phyloP scores from a whole-genome alignment of 768 basidiomycete genomes.

The Rubroboletus pulcherrimus region DNA sequence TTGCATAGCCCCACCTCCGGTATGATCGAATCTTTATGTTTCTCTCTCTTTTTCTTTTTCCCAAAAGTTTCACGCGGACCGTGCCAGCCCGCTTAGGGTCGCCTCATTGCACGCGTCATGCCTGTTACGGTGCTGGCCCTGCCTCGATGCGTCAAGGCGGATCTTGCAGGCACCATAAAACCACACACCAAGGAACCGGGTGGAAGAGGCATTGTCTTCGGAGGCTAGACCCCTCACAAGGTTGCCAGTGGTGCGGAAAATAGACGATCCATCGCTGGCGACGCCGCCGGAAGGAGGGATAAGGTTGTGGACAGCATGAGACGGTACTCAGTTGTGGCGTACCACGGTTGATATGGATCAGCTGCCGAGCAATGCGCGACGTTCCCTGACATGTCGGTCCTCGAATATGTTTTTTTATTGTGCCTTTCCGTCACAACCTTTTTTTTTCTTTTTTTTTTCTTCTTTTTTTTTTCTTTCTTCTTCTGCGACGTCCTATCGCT shows the following conservation, averaged over 20 bases:
- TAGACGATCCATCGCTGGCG: slow-evolving; percentile 2
- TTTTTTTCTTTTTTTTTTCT: not conserved
- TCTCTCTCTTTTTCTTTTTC: slow-evolving; percentile 2
- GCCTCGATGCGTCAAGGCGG: slow-evolving; percentile 6
- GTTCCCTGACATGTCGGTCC: not conserved
- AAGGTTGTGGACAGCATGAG: slow-evolving; percentile 9
- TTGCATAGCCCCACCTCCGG: slow-evolving; percentile 30
- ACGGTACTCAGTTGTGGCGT: slow-evolving; percentile 15
- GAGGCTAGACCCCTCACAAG: not conserved
- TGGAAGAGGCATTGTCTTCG: not conserved
- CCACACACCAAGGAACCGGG: not conserved
- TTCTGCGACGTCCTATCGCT: too few species aligned
- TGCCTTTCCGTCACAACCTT: slow-evolving; percentile 1
- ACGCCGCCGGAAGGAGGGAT: slow-evolving; percentile 14
- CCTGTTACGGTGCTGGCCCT: not conserved
- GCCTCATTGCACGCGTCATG: slow-evolving; percentile 1
- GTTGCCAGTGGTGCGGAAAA: not conserved
- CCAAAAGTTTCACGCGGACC: slow-evolving; percentile 14
- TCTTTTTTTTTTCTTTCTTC: not conserved
- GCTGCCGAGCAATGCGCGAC: not conserved
- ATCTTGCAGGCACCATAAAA: slow-evolving; percentile 15
- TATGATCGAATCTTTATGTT: slow-evolving; percentile 27
- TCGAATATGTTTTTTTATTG: not conserved
- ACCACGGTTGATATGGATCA: slow-evolving; percentile 14
- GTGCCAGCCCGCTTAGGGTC: slow-evolving; percentile 8